Base-by-base conservation (phyloP, 345 rosid species). In the Capsella bursapastoris region DNA sequence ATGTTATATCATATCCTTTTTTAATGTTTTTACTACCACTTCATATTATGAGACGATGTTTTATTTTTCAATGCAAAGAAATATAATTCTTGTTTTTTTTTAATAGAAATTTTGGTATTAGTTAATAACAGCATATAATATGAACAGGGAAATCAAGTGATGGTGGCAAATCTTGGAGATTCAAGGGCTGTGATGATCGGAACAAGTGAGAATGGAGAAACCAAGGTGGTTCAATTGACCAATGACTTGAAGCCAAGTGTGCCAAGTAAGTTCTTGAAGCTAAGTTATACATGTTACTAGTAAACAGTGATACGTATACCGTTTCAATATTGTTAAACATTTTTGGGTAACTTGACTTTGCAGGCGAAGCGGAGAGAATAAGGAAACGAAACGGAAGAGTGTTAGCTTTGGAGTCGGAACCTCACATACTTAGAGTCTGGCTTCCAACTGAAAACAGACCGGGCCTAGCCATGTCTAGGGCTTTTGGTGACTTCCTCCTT, bases 401-500 rank as follows among this genome's bases (percentile, higher is more conserved):
- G 0, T 75, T 90, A 8, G 86, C 95, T 4, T 78, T 90, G 16
- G 84, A 85, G 73, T 83, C 83, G 52, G 97, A 91, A 41, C 90
- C 93, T 16, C 92, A 91, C 58, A 83, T 91, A 66, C 83, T 83
- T 10, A 80, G 97, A 64, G 98, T 94, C 47, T 94, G 98, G 98
- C 82, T 91, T 32, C 98, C 98, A 0, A 37, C 73, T 51, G 90
- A 85, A 65, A 87, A 94, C 83, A 40, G 65, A 4, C 98, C 98
- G 2, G 98, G 98, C 12, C 68, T 91, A n/a, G 98, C 98, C 64
- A 94, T 94, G 98, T 87, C 98, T 15, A 82, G 98, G 25, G 92
- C 97, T 70, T 88, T 94, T 0, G 97, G 98, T 0, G 96, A 94
- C 66, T 90, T 83, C 68, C 45, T 85, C 15, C 91, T 91, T 22